Base-by-base conservation (phyloP, 2,329 filamentous ascomycete genomes). In the Gyromitra esculenta region DNA sequence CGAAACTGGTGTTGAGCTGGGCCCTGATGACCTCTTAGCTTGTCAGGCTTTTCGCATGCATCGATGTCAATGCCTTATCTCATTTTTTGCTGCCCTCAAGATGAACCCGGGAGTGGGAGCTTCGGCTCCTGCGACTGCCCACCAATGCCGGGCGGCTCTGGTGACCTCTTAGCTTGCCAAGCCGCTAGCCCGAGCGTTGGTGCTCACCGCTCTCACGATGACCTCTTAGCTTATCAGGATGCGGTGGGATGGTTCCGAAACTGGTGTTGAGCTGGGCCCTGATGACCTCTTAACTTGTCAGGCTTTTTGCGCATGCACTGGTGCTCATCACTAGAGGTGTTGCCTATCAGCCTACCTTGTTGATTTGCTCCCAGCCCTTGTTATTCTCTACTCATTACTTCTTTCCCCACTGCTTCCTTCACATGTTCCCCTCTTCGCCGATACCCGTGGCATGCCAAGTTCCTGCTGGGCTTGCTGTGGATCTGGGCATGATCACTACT, bases 401-500 rank as follows among this genome's bases (percentile, higher is more conserved):
- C 31, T 56, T 56, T 7, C 52, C 52, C 21, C 1, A 2, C 52
- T 25, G 7, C 31, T 56, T 31, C 21, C 54, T 57, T 25, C 54
- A 15, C 31, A 8, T 25, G 4, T 21, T 15, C 11, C 31, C 11
- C 11, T 13, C 54, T 41, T 60, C n/a, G 21, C 18, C 35, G 11
- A n/a, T 18, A 39, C 35, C 57, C 15, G 9, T 60, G 35, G 35
- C 35, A 41, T 41, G 57, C 31, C 57, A 39, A 37, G 54, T 25
- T 35, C n/a, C 54, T 57, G 54, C 25, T 3, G 54, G 31, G 15
- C 31, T 60, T 39, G 59, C 39, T 8, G 31, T 11, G 59, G 59
- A 31, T 63, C 11, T 45, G 5, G 7, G 43, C 15, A 43, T 56
- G 67, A 59, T 71, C 18, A 25, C 57, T 50, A 45, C 57, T 63